Base-by-base conservation (phyloP, 2,329 filamentous ascomycete genomes). In the Cryoendolithus antarcticus region DNA sequence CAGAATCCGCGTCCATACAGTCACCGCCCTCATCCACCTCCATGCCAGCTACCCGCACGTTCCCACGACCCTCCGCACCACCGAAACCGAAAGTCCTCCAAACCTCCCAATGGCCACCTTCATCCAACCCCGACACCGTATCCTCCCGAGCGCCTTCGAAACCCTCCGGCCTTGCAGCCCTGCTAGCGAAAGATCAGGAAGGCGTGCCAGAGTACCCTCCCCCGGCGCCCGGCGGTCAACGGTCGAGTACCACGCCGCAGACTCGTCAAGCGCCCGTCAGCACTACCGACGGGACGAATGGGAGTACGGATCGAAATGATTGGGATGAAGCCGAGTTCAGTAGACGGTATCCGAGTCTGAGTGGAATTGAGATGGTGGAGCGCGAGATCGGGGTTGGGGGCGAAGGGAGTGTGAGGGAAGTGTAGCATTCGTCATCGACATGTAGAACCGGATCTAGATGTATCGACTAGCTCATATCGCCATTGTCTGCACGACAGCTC, bases 281-380 rank as follows among this genome's bases (percentile, higher is more conserved):
- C 4, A n/a, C 39, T 12, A 28, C 10, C 24, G 29, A 13, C 13
- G 38, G 19, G 13, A 36, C 21, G 5, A 27, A 8, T 50, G 74
- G 69, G 55, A 75, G 77, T 34, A 82, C 86, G 62, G 74, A 78
- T 41, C 75, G n/a, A 71, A 68, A n/a, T n/a, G n/a, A n/a, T n/a
- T n/a, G n/a, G n/a, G n/a, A n/a, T n/a, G 74, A 80, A 45, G 62
- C 63, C 13, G 72, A 84, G 55, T 95, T 96, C 58, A 80, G 79
- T 44, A 86, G 86, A 61, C 71, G 86, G 42, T 95, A 86, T 61
- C 89, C 89, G 1, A 93, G 82, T 56, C 64, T 96, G 42, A 80
- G 78, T 40, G 75, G 85, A 7, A 74, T 95, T 49, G 88, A 95
- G 64, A 83, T 89, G 77, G 81, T 86, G n/a, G 83, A 91, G 63